These are phyloP conservation scores for Backusella tarrabulga DNA, from an alignment of 192 early-diverging fungal species.

Conservation along the genomic window DNA sequence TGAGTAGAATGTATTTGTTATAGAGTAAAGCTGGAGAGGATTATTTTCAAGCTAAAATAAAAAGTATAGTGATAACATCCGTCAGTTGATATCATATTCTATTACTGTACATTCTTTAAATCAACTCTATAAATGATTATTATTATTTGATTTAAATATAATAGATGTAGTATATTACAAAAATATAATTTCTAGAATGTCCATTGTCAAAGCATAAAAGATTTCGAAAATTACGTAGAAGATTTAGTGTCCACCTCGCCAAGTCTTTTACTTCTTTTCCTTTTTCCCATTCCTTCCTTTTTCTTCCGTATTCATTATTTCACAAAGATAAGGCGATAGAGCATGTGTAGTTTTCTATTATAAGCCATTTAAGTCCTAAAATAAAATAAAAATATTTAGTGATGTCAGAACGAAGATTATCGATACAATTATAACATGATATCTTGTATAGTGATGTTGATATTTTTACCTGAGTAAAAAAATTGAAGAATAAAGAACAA, in stretches of 20 bases:
- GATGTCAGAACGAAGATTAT: background rate
- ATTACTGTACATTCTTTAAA: constrained; percentile 85
- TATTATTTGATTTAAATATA: background rate
- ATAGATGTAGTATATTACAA: background rate
- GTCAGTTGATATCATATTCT: background rate
- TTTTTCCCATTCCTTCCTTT: background rate
- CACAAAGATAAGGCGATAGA: background rate
- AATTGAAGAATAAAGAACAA: background rate
- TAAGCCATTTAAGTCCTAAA: background rate
- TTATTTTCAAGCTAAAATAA: background rate
- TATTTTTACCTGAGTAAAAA: background rate
- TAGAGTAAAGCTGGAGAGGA: background rate
- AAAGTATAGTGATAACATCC: background rate
- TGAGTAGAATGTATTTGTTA: background rate
- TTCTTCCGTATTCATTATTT: background rate
- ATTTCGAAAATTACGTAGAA: background rate
- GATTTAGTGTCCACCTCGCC: background rate
- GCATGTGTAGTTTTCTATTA: background rate
- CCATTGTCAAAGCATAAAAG: background rate
- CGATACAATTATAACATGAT: background rate
- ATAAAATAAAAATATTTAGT: background rate
- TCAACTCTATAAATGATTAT: constrained; percentile 32
- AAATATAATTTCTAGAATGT: background rate
- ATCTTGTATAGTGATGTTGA: background rate
- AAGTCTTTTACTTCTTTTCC: background rate